Evolutionary conservation across 768 basidiomycete species (phyloP), one percentile per base, ranked within the genome.

Genomic region (Lentinula lateritia): DNA sequence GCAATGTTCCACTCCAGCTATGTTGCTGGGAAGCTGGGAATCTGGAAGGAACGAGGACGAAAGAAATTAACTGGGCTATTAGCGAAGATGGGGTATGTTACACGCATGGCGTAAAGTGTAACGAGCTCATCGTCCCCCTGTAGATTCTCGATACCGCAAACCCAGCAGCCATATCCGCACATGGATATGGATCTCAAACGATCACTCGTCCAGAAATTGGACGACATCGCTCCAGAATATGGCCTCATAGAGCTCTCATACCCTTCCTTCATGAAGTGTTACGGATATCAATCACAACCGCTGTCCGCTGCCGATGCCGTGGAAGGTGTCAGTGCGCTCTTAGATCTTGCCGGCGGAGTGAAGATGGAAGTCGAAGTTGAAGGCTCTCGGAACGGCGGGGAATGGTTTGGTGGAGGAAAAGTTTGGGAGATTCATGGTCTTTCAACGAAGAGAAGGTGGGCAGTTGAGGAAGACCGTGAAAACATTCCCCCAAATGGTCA

Each of bases 1-100:
- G 88, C 95, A 10, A 98, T 99, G 97, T 88, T 89, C 68, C 96
- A 99, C 72, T 97, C 95, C 3, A 92, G 91, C 61, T 99, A 98
- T 68, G 89, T 99, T 16, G 95, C 95, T 6, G 89, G 92, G 55
- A 94, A 93, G 72, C 81, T 99, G 62, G 95, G 94, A 3, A 92
- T 96, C 60, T 98, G 97, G 97, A 94, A 91, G 69, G 96, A 98
- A 72, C 83, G 87, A 59, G 97, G 97, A 20, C 81, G 91, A 63
- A 95, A 94, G 72, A 83, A 87, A 65, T 75, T 99, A 60, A 92
- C 89, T 0, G 97, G 96, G 7, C 76, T 99, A 54, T 77, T 99
- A 23, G 97, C 97, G 15, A 98, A 98, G 79, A 99, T 99, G 93
- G 97, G 97, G 95, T 98, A 71, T 64, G 58, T 50, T 28, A 15